Base-by-base conservation (phyloP, 2,329 filamentous ascomycete species). In the Diaporthe citrichinensis region DNA sequence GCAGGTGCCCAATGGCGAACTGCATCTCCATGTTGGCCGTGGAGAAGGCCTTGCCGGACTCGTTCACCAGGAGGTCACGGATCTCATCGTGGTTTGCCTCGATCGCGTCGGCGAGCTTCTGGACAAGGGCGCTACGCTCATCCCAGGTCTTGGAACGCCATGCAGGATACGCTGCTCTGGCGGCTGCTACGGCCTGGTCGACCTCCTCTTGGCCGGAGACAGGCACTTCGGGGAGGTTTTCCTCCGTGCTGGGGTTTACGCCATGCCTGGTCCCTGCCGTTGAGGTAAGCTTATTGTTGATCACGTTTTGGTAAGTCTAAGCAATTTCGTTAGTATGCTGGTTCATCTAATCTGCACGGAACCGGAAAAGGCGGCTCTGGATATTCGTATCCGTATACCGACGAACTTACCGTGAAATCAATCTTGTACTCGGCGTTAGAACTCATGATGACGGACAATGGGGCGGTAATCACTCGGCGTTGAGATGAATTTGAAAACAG, bases 181-280 rank as follows among this genome's bases (percentile, higher is more conserved):
- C 88, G 14, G 85, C 84, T 4, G 80, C 80, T 6, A 90, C 87
- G 25, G 88, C 88, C 46, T 83, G 83, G 76, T 90, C 85, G 61
- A 90, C 81, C 77, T 90, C 88, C 68, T 84, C 79, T 62, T 83
- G 83, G 14, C 83, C 86, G 0, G 85, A 85, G 58, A 89, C 82
- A 0, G 88, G 88, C 2, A 89, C 87, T 25, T 86, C 84, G 69
- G 86, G 86, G 53, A 88, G 87, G 51, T 86, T 83, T 75, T 87
- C 80, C 44, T 83, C 82, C 31, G 84, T 89, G n/a, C 87, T 82
- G 0, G 88, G 88, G 80, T 89, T 88, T 78, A 88, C 83, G 49
- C 85, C 84, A 78, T 86, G 85, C 67, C 87, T 84, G 12, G 84
- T 88, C 62, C 84, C 79, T 17, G 83, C 75, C 1, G 87, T 88